phyloP scores from a whole-genome alignment of 768 basidiomycete genomes.

The Boletus pseudo-olivaceus region DNA sequence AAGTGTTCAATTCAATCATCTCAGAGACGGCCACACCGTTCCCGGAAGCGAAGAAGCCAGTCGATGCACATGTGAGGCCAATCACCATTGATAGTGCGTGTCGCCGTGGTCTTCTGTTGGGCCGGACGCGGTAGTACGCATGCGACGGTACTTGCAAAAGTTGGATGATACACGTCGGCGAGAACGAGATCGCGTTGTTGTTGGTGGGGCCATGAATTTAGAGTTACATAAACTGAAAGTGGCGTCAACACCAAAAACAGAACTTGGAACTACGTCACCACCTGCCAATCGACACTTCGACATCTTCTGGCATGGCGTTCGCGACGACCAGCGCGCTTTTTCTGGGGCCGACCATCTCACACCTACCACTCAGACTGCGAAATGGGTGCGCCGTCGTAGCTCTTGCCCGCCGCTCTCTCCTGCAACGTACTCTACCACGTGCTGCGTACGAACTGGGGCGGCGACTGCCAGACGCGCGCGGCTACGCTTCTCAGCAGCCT shows the following conservation, averaged over 20 bases:
- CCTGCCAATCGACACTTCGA: not conserved
- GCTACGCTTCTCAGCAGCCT: conserved; percentile 49
- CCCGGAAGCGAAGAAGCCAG: no score
- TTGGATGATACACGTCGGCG: no score
- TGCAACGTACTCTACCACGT: not conserved
- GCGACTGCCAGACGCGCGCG: conserved; percentile 19
- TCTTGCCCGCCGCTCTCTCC: not conserved
- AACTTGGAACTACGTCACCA: not conserved
- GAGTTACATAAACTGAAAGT: no score
- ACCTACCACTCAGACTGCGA: conserved; percentile 17
- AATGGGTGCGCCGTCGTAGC: conserved; percentile 17
- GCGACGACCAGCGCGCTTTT: not conserved
- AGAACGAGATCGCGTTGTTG: no score
- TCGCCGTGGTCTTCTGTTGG: no score
- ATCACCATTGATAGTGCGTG: no score
- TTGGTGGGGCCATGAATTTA: no score
- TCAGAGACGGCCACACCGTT: no score
- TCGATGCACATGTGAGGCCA: no score
- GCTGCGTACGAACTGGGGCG: not conserved
- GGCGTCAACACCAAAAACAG: not conserved
- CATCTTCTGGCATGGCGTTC: conserved; percentile 9
- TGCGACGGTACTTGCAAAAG: no score
- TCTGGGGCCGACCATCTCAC: conserved; percentile 8
- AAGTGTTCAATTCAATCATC: no score
- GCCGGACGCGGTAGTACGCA: no score